Evolutionary conservation across 2,329 filamentous ascomycete species (phyloP).

Genomic region (Alternaria alternata): DNA sequence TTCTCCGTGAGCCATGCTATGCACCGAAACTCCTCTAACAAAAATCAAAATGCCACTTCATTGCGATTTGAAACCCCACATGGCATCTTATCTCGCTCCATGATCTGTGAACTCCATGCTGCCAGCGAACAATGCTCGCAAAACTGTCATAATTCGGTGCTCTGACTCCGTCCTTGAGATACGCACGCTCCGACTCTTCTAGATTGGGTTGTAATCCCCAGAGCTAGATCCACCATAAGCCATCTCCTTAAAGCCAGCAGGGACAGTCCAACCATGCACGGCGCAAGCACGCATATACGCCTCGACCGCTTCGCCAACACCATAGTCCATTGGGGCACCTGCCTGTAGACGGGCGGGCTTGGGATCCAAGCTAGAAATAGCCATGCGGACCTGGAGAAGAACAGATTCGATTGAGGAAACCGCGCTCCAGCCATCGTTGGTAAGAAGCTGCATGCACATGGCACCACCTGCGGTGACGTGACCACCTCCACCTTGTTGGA

Average conservation of each 20-base stretch:
- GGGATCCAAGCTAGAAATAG: constrained; percentile 73
- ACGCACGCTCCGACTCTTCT: not conserved
- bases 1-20: constrained; percentile 3
- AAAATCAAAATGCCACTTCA: not conserved
- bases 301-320: constrained; percentile 72
- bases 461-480: constrained; percentile 86
- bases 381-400: constrained; percentile 80
- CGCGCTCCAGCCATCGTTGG: constrained; percentile 82
- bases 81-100: not conserved
- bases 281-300: constrained; percentile 75
- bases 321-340: constrained; percentile 62
- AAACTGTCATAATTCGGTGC: not conserved
- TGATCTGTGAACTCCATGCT: not conserved
- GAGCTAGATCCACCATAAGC: constrained; percentile 44
- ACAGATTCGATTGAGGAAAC: constrained; percentile 79
- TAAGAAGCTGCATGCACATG: constrained; percentile 83
- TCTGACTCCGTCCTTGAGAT: not conserved
- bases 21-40: constrained; percentile 4
- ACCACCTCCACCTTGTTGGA: constrained; percentile 77
- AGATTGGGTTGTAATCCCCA: constrained; percentile 1
- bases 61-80: not conserved
- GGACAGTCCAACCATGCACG: constrained; percentile 76
- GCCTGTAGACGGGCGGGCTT: constrained; percentile 72
- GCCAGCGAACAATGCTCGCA: not conserved
- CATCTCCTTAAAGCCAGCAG: constrained; percentile 66